These are phyloP conservation scores for Mycena vitilis DNA, from an alignment of 768 basidiomycete genomes.

Conservation along the genomic window DNA sequence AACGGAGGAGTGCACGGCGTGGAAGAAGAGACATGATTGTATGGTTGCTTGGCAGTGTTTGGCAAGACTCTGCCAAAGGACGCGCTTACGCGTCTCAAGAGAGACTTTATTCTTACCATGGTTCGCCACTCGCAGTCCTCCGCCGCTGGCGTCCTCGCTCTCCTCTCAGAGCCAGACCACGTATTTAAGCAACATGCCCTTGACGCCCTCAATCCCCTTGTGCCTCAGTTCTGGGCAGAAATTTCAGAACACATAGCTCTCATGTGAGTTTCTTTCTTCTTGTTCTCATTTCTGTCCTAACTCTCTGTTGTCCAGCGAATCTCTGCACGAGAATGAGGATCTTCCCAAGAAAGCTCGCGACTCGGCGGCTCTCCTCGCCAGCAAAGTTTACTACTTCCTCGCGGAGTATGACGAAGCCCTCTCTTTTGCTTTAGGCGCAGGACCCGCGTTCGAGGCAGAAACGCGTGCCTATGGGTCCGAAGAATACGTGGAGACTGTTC, in stretches of 20 bases:
- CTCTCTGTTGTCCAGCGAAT: slow-evolving; percentile 70
- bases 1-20: slow-evolving; percentile 61
- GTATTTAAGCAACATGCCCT: slow-evolving; percentile 94
- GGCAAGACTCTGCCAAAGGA: slow-evolving; percentile 38
- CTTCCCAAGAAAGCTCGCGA: slow-evolving; percentile 80
- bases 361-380: slow-evolving; percentile 91
- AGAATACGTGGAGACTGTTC: slow-evolving; percentile 95
- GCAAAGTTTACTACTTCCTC: slow-evolving; percentile 98
- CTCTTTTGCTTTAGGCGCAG: slow-evolving; percentile 93
- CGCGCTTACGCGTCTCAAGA: slow-evolving; percentile 36
- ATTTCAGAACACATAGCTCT: slow-evolving; percentile 93
- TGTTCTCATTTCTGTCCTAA: slow-evolving; percentile 18
- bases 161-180: slow-evolving; percentile 89
- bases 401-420: slow-evolving; percentile 96
- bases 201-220: slow-evolving; percentile 81
- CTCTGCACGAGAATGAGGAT: slow-evolving; percentile 86
- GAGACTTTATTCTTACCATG: slow-evolving; percentile 52
- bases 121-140: slow-evolving; percentile 76
- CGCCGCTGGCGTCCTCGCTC: slow-evolving; percentile 89
- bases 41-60: slow-evolving; percentile 46
- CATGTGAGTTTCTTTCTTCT: slow-evolving; percentile 69
- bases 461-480: slow-evolving; percentile 70
- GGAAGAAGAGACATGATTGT: slow-evolving; percentile 62
- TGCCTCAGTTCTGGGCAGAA: slow-evolving; percentile 98
- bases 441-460: slow-evolving; percentile 85